Conservation (phyloP, 192 early-diverging fungal genomes). For the Endogone sp. region DNA sequence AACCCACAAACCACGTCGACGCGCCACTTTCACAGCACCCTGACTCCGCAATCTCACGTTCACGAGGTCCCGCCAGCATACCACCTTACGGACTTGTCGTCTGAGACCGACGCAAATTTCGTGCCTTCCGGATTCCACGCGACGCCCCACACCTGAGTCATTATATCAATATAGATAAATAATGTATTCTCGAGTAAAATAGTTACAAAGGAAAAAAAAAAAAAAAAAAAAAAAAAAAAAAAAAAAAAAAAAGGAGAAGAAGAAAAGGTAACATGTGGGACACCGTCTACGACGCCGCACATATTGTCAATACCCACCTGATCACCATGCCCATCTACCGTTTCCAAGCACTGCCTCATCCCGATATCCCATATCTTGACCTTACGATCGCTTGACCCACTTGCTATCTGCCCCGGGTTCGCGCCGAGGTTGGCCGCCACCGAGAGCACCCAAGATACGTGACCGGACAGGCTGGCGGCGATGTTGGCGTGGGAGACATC, state of each 20-base stretch:
- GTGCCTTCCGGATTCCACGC: slow-evolving; percentile 76
- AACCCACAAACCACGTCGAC: background rate
- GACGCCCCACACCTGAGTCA: slow-evolving; percentile 70
- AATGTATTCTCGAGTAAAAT: too few relatives aligned
- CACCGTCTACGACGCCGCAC: too few relatives aligned
- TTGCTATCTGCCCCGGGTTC: slow-evolving; percentile 62
- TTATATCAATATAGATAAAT: slow-evolving; percentile 6
- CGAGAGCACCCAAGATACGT: slow-evolving; percentile 77
- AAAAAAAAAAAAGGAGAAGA: too few relatives aligned
- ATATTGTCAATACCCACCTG: slow-evolving; percentile 55
- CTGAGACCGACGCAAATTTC: slow-evolving; percentile 66
- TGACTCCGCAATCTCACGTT: background rate
- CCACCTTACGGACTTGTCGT: slow-evolving; percentile 59
- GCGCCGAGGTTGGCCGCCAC: slow-evolving; percentile 55
- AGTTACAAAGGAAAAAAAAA: background rate
- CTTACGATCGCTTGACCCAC: slow-evolving; percentile 68
- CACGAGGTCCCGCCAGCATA: slow-evolving; percentile 37
- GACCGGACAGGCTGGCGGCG: slow-evolving; percentile 69
- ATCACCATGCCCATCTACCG: slow-evolving; percentile 72
- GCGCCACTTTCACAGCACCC: background rate
- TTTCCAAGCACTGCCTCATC: slow-evolving; percentile 67
- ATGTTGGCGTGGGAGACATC: slow-evolving; percentile 75
- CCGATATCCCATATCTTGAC: slow-evolving; percentile 84
- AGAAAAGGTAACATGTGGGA: too few relatives aligned
- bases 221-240: too few relatives aligned